Evolutionary conservation across 2,329 filamentous ascomycete genomes (phyloP).

Genomic region (Neopestalotiopsis rosae): DNA sequence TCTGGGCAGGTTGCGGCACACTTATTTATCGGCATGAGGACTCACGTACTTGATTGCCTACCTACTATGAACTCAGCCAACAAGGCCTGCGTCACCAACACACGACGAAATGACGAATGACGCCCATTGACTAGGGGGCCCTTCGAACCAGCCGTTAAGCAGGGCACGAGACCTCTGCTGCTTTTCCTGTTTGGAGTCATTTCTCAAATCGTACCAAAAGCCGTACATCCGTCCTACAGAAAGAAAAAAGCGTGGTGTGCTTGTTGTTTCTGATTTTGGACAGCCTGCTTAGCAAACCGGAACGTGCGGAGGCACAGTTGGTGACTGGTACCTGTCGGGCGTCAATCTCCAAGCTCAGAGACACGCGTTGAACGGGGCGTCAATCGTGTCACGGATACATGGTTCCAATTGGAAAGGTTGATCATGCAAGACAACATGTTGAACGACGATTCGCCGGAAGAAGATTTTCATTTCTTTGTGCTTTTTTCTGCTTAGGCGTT

Average conservation of each 20-base stretch:
- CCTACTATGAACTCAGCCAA: background rate
- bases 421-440: conserved; percentile 9
- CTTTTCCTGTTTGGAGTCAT: conserved; percentile 1
- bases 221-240: background rate
- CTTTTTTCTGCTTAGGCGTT: background rate
- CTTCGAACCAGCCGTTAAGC: background rate
- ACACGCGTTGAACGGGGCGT: background rate
- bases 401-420: background rate
- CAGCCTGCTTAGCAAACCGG: background rate
- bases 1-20: conserved; percentile 2
- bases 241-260: background rate
- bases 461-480: background rate
- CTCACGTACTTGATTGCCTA: background rate
- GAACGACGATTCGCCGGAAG: conserved; percentile 3
- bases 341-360: background rate
- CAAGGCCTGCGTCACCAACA: background rate
- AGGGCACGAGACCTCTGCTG: conserved; percentile 2
- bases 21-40: conserved; percentile 14
- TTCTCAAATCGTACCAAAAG: background rate
- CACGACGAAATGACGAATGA: background rate
- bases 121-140: background rate
- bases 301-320: background rate
- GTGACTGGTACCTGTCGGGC: background rate
- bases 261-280: background rate
- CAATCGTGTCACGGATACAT: background rate